Conservation (phyloP, 164 flowering plant genomes). For the Sextonia rubra region DNA sequence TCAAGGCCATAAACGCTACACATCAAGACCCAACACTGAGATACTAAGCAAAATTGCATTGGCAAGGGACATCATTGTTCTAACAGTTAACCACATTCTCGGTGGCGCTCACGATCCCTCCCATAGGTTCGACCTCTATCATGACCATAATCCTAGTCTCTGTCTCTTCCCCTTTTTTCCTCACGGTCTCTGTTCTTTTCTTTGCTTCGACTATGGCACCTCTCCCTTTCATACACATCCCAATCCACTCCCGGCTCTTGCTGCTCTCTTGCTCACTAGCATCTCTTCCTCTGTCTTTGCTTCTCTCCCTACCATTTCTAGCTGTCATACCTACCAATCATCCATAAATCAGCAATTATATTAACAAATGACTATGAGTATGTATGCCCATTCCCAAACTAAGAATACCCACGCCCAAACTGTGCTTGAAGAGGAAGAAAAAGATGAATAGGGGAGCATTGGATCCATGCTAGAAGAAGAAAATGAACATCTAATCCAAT, state of each 20-base stretch:
- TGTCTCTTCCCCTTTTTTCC: slow-evolving; percentile 7
- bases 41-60: too few species aligned
- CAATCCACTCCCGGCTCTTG: slow-evolving; percentile 30
- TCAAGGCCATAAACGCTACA: background rate
- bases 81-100: background rate
- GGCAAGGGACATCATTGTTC: background rate
- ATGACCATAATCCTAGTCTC: slow-evolving; percentile 1
- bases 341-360: background rate
- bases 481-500: too few species aligned
- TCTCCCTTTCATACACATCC: slow-evolving; percentile 42
- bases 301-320: slow-evolving; percentile 64
- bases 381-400: too few species aligned
- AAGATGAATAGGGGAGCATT: too few species aligned
- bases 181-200: slow-evolving; percentile 53
- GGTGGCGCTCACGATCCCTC: background rate
- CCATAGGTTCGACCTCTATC: background rate
- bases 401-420: too few species aligned
- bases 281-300: slow-evolving; percentile 64
- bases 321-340: slow-evolving; percentile 39
- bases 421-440: too few species aligned
- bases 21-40: background rate
- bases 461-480: too few species aligned
- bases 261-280: slow-evolving; percentile 43
- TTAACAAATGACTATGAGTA: too few species aligned
- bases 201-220: slow-evolving; percentile 46